A percentile compares a stretch with the other conserved stretches of the same genome.
Conservation (phyloP, 257 asterid genomes). For the Scutellaria minor region DNA sequence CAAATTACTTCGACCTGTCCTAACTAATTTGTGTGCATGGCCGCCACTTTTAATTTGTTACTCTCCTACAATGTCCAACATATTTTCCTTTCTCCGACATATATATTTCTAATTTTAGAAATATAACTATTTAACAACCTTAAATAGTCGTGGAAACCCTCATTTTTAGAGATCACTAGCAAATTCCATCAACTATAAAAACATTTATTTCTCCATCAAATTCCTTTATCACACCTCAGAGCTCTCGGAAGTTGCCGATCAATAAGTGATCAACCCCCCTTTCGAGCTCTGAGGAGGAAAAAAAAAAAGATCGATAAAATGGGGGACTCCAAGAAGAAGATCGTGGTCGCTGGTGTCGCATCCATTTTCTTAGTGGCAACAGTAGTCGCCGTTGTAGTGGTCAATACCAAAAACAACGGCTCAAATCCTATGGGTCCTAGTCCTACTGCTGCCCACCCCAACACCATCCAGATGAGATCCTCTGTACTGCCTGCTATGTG, state of each 20-base stretch:
- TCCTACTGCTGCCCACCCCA: not conserved
- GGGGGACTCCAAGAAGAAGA: conserved; percentile 40
- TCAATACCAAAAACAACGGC: conserved; percentile 9
- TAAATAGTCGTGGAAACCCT: not conserved
- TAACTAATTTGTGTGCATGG: too few relatives aligned
- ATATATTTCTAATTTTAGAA: conserved; percentile 12
- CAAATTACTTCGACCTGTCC: too few relatives aligned
- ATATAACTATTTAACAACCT: not conserved
- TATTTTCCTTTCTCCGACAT: not conserved
- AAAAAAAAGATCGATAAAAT: not conserved
- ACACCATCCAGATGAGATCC: not conserved
- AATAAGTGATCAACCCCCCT: too few relatives aligned
- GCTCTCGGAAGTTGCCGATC: too few relatives aligned
- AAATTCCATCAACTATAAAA: too few relatives aligned
- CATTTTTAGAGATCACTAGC: too few relatives aligned
- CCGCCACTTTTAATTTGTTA: too few relatives aligned
- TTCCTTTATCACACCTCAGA: too few relatives aligned
- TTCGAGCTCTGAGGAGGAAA: conserved; percentile 14
- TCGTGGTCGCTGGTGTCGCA: conserved; percentile 49
- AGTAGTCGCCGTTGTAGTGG: conserved; percentile 49
- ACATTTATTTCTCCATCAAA: too few relatives aligned
- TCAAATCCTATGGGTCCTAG: not conserved
- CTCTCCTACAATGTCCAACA: too few relatives aligned
- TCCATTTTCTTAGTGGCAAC: conserved; percentile 64
- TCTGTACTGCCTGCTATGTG: too few relatives aligned